Conservation (phyloP, 345 rosid genomes). For the Erysimum cheiranthoides region DNA sequence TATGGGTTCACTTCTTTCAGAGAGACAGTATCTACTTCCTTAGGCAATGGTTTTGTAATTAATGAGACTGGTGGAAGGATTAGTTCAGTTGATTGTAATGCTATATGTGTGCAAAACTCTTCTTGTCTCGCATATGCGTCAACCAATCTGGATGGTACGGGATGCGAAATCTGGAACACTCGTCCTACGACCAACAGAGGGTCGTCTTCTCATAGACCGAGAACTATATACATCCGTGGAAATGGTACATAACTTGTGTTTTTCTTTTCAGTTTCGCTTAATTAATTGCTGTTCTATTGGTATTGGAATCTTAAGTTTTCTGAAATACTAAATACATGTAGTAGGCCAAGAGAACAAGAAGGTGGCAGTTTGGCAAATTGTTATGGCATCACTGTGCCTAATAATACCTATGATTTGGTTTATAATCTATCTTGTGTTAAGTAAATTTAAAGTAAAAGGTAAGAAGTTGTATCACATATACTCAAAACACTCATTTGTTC, state of each 20-base stretch:
- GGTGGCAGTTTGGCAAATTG: conserved; percentile 38
- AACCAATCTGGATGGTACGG: conserved; percentile 40
- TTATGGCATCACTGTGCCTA: conserved; percentile 34
- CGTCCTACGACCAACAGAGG: conserved; percentile 7
- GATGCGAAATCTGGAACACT: conserved; percentile 51
- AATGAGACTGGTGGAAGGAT: conserved; percentile 35
- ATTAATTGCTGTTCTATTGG: not conserved
- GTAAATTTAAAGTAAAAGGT: conserved; percentile 39
- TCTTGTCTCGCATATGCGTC: conserved; percentile 56
- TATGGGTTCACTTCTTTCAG: not conserved
- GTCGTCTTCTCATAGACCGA: conserved; percentile 15
- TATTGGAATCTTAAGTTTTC: not conserved
- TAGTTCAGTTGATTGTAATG: conserved; percentile 37
- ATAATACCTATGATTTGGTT: conserved; percentile 32
- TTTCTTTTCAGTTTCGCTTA: not conserved
- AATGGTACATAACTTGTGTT: conserved; percentile 10
- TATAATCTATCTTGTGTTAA: conserved; percentile 25
- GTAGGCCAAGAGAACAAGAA: not conserved
- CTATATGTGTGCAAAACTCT: conserved; percentile 45
- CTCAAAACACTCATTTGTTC: not conserved
- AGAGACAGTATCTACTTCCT: conserved; percentile 4
- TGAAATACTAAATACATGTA: conserved; percentile 7
- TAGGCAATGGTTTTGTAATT: conserved; percentile 30
- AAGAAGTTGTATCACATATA: not conserved
- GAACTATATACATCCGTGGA: conserved; percentile 21